Evolutionary conservation across 352 stramenopile genomes (phyloP), one percentile per base, ranked within the genome.

Genomic region (Phytophthora citrophthora): DNA sequence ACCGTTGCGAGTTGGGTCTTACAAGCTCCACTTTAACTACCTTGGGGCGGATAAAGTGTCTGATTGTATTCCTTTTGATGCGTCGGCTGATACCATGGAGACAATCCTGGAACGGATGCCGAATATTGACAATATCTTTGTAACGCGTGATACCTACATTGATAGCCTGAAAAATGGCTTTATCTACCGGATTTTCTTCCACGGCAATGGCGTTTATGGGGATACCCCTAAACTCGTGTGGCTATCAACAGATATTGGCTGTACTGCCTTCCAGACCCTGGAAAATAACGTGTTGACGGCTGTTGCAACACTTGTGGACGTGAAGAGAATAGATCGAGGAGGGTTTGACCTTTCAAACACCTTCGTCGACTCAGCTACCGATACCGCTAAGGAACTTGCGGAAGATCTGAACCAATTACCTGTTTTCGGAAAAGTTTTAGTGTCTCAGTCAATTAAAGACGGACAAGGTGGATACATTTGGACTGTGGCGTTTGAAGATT

Each of bases 61-160:
- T 0, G 52, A 8, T 1, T 94, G 85, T 41, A 92, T 95, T 39
- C 61, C 72, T 0, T 93, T 91, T 23, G 76, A 95, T n/a, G 81
- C 81, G 0, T 70, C 72, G 0, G 83, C 81, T 2, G 58, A 61
- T 8, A 61, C 69, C 0, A 81, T 95, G 67, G 80, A 92, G 31
- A 68, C 61, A 3, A 85, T 75, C 9, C 61, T 95, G 0, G 52
- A 74, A 24, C 27, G 43, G 0, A 83, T 95, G 81, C 41, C 50
- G 15, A 95, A 95, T 53, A 86, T 95, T 29, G 87, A 95, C 60
- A 78, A 79, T 12, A 83, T 93, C 11, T 89, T 74, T 44, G 86
- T 94, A 20, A 88, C 79, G 4, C 77, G 80, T 4, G 54, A 40
- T 0, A 5, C 67, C 3, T 72, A 94, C 27, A 4, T 72, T 1